These are phyloP conservation scores for Oropetium thomaeum DNA, from an alignment of 176 grass and related monocot species.

Conservation along the genomic window DNA sequence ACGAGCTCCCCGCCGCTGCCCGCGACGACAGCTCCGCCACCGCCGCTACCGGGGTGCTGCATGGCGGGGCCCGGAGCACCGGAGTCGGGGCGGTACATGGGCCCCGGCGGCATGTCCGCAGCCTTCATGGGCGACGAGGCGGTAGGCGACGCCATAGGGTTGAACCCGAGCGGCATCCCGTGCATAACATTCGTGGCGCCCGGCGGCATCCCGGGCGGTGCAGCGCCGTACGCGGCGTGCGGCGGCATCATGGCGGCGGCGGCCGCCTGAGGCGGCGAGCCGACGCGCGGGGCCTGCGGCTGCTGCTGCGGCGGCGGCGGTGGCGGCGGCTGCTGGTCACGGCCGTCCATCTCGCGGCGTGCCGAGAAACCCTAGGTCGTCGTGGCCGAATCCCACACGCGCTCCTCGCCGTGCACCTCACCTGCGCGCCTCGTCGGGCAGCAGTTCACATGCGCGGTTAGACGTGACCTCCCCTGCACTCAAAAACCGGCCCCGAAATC, in stretches of 20 bases:
- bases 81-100: slow-evolving; percentile 38
- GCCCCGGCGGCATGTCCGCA: slow-evolving; percentile 16
- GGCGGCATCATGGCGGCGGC: slow-evolving; percentile 40
- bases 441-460: slow-evolving; percentile 32
- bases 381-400: background rate
- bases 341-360: slow-evolving; percentile 34
- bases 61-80: slow-evolving; percentile 17
- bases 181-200: slow-evolving; percentile 35
- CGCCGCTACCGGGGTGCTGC: slow-evolving; percentile 11
- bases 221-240: slow-evolving; percentile 32
- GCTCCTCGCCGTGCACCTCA: background rate
- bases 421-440: background rate
- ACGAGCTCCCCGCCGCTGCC: slow-evolving; percentile 51
- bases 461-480: slow-evolving; percentile 23
- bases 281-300: slow-evolving; percentile 12
- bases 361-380: slow-evolving; percentile 42
- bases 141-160: slow-evolving; percentile 41
- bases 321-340: slow-evolving; percentile 27
- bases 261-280: slow-evolving; percentile 21
- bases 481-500: slow-evolving; percentile 36
- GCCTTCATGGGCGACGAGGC: slow-evolving; percentile 40
- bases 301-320: slow-evolving; percentile 24
- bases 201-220: slow-evolving; percentile 30
- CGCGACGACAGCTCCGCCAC: background rate
- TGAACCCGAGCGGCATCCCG: slow-evolving; percentile 50